Evolutionary conservation across 1,284 basidiomycete species (phyloP).

Genomic region (Golubevia pallescens): DNA sequence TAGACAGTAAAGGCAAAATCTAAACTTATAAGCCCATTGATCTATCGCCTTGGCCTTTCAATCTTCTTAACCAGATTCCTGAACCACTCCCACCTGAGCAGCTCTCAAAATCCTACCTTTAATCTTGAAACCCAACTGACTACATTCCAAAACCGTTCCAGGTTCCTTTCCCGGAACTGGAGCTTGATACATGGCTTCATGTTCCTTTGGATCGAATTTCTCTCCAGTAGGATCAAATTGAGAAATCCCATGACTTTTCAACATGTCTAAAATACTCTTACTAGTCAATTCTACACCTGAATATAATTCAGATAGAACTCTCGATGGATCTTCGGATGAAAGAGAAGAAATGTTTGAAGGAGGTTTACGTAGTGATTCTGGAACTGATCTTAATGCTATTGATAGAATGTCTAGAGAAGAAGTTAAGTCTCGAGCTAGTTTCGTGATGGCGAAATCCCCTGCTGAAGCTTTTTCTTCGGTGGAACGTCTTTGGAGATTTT

Average conservation of each 20-base stretch:
- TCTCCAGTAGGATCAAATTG: conserved; percentile 90
- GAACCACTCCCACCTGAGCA: conserved; percentile 92
- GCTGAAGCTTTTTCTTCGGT: conserved; percentile 89
- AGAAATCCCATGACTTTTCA: conserved; percentile 88
- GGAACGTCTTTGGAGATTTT: conserved; percentile 90
- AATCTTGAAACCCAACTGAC: conserved; percentile 77
- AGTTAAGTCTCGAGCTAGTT: conserved; percentile 86
- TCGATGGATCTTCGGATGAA: conserved; percentile 36
- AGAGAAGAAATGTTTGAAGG: conserved; percentile 62
- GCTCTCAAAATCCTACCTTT: conserved; percentile 78
- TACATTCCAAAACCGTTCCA: conserved; percentile 87
- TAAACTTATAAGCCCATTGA: too few species aligned
- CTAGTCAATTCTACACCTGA: conserved; percentile 91
- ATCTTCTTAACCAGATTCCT: too few species aligned
- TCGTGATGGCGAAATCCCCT: conserved; percentile 87
- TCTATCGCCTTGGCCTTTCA: too few species aligned
- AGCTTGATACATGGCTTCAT: conserved; percentile 93
- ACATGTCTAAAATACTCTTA: conserved; percentile 83
- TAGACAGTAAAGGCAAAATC: too few species aligned
- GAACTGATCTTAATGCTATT: conserved; percentile 83
- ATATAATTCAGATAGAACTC: conserved; percentile 66
- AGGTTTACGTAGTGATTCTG: conserved; percentile 64
- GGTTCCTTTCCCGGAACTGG: conserved; percentile 85
- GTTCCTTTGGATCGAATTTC: conserved; percentile 89
- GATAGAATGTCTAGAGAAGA: conserved; percentile 89